phyloP scores from a whole-genome alignment of 2,329 filamentous ascomycete genomes.

The Parafenestella ontariensis region DNA sequence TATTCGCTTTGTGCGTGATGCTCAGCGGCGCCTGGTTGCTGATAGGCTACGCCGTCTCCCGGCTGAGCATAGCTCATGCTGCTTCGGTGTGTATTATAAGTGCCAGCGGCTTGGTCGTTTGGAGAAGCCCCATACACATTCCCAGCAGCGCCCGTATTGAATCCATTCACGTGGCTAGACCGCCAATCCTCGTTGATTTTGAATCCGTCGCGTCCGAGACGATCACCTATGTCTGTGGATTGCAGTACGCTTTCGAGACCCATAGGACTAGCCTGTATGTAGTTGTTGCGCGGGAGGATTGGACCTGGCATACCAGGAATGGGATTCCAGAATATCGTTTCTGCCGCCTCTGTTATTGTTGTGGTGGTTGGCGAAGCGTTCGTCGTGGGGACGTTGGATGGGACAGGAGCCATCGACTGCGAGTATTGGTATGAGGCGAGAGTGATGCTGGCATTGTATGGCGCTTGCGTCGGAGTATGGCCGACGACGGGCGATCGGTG shows the following conservation, averaged over 20 bases:
- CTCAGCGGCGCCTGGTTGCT: neutral
- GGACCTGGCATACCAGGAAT: conserved; percentile 51
- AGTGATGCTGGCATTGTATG: conserved; percentile 16
- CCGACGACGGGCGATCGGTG: conserved; percentile 21
- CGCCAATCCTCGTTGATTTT: conserved; percentile 38
- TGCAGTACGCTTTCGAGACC: conserved; percentile 44
- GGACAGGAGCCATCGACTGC: conserved; percentile 20
- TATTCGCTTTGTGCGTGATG: conserved; percentile 11
- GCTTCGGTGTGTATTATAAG: conserved; percentile 4
- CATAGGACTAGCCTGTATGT: conserved; percentile 42
- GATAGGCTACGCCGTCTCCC: conserved; percentile 1
- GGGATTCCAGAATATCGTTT: conserved; percentile 47
- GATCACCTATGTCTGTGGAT: conserved; percentile 37
- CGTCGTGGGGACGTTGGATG: conserved; percentile 16
- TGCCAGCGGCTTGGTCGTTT: conserved; percentile 1
- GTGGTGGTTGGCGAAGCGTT: conserved; percentile 18
- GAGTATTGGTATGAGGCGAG: conserved; percentile 24
- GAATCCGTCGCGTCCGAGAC: conserved; percentile 45
- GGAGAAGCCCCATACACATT: conserved; percentile 7
- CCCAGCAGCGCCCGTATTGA: conserved; percentile 5
- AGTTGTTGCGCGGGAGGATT: conserved; percentile 36
- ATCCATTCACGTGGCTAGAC: conserved; percentile 24
- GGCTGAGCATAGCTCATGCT: conserved; percentile 3
- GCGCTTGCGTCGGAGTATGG: conserved; percentile 15
- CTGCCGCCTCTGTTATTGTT: conserved; percentile 20